These are phyloP conservation scores for Solanum chilense DNA, from an alignment of 257 asterid species.

Conservation along the genomic window DNA sequence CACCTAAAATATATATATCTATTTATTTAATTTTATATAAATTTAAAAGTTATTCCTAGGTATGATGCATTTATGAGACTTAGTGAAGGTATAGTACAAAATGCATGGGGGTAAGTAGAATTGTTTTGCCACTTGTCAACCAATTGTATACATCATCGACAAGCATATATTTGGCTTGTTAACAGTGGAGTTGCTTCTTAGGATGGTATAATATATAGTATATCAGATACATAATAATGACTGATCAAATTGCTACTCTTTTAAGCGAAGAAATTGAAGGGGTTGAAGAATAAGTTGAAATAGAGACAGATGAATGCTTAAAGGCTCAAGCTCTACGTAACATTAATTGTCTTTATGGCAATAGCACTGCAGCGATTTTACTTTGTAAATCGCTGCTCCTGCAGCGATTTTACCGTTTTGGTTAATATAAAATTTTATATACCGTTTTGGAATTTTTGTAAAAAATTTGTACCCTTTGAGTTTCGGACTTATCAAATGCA, in stretches of 20 bases:
- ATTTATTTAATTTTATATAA: no score
- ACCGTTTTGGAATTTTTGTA: no score
- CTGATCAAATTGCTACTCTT: not conserved
- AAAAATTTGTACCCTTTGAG: no score
- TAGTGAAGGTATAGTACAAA: not conserved
- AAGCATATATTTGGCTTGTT: not conserved
- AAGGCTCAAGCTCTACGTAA: not conserved
- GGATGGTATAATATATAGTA: not conserved
- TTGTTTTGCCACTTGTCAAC: not conserved
- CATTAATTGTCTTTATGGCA: not conserved
- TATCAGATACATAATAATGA: not conserved
- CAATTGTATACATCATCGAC: not conserved
- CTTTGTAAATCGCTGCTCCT: no score
- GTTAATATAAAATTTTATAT: no score
- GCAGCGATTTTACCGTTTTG: no score
- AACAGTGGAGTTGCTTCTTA: not conserved
- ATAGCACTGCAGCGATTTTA: no score
- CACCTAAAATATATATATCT: fast-evolving
- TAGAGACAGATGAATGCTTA: not conserved
- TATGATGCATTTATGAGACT: not conserved
- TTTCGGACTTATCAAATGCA: no score
- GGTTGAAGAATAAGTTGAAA: not conserved
- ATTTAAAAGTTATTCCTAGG: no score
- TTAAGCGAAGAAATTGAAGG: not conserved
- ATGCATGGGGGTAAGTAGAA: not conserved